phyloP scores from a whole-genome alignment of 805 yeast genomes.

The Saturnispora serradocipensis region DNA sequence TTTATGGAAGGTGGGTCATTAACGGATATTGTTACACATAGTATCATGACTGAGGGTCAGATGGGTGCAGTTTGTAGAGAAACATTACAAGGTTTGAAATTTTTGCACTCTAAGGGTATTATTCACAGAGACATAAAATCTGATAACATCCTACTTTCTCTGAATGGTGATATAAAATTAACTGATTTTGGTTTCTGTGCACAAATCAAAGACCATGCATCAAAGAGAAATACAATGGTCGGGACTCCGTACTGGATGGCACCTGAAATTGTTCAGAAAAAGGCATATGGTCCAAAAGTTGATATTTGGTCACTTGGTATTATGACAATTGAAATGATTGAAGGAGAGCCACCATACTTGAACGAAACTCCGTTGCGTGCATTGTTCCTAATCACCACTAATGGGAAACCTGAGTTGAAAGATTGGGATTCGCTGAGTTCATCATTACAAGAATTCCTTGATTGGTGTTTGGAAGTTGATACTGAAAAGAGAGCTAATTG shows the following conservation, averaged over 20 bases:
- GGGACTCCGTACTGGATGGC: constrained; percentile 93
- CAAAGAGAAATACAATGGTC: constrained; percentile 77
- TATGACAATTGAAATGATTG: constrained; percentile 83
- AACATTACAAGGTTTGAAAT: constrained; percentile 75
- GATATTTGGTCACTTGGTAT: constrained; percentile 81
- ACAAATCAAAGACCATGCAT: constrained; percentile 61
- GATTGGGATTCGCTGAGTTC: constrained; percentile 65
- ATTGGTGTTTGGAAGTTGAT: constrained; percentile 73
- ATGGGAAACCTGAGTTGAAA: constrained; percentile 71
- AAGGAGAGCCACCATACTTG: constrained; percentile 76
- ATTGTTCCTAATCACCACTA: constrained; percentile 64
- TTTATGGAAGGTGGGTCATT: constrained; percentile 98
- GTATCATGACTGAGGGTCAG: constrained; percentile 83
- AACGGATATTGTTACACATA: constrained; percentile 90
- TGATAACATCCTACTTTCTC: constrained; percentile 77
- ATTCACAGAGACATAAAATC: constrained; percentile 95
- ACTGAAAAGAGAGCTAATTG: constrained; percentile 77
- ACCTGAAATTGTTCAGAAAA: constrained; percentile 73
- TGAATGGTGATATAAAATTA: constrained; percentile 82
- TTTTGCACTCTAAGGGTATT: constrained; percentile 84
- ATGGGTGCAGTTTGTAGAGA: constrained; percentile 93
- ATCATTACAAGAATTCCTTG: constrained; percentile 58
- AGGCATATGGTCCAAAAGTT: constrained; percentile 73
- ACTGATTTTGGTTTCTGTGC: constrained; percentile 81
- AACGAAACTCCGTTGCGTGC: constrained; percentile 76